Evolutionary conservation across 495 filamentous ascomycete genomes (phyloP), one percentile per base, ranked within the genome.

Genomic region (Elasticomyces elasticus): DNA sequence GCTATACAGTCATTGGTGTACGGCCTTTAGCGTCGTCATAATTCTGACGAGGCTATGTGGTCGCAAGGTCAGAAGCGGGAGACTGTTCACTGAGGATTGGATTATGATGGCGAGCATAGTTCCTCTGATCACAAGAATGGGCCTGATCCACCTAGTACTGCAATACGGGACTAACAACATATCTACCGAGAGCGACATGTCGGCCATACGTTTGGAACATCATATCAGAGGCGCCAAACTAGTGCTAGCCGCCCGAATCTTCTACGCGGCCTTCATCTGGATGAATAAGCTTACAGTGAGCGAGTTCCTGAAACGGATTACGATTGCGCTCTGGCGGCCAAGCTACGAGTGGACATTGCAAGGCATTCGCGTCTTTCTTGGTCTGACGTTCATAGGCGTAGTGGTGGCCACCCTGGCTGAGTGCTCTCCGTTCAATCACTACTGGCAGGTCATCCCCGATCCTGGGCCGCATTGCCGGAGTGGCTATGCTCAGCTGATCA

Each of bases 1-100:
- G 37, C 74, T 96, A 49, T 87, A 92, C 62, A 90, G 85, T 96
- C 89, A 40, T 86, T 95, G 92, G 92, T 87, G 87, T 54, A 94
- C 89, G 7, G 72, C 72, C 6, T 92, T 94, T 64, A 86, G 88
- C 28, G 70, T 89, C 44, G 76, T 78, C 33, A 85, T 95, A 56
- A 95, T 98, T 55, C 54, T 88, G 17, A 73, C 87, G 27, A 79
- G 92, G 0, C 67, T 95, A 10, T 69, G 64, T 51, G 90, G 92
- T 22, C 83, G 92, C 35, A 91, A 88, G 64, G 72, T 89, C 7
- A 76, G 92, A 24, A 86, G 84, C 26, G 83, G 94, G 65, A 79
- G 74, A 58, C 75, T 96, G 30, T 96, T 95, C 52, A 68, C 72
- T 23, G 92, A 96, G 65, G 92, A 98, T 65, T 89, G 84, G 74